phyloP scores from a whole-genome alignment of 2,329 filamentous ascomycete genomes.

The Cladophialophora bantiana region DNA sequence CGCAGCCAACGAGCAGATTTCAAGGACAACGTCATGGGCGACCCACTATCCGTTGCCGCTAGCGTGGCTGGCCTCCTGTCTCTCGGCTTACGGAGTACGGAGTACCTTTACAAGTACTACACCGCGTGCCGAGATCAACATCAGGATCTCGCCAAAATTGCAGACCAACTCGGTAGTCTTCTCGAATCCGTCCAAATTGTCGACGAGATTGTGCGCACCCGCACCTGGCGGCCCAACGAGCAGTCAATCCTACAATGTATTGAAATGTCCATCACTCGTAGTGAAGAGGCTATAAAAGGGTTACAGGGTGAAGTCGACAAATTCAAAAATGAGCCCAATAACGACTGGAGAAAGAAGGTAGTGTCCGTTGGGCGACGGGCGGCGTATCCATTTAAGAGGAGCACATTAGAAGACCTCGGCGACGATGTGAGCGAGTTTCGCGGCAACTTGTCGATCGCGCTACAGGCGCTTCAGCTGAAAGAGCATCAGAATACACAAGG shows the following conservation, averaged over 20 bases:
- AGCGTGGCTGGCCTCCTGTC: conserved; percentile 47
- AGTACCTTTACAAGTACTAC: conserved; percentile 48
- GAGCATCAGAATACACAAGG: conserved; percentile 40
- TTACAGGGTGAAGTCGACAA: conserved; percentile 42
- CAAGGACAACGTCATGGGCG: conserved; percentile 36
- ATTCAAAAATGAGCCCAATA: conserved; percentile 35
- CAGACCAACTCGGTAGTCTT: conserved; percentile 41
- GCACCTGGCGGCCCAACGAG: conserved; percentile 42
- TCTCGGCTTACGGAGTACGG: conserved; percentile 47
- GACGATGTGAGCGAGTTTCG: conserved; percentile 48
- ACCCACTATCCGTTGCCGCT: conserved; percentile 43
- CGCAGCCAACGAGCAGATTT: conserved; percentile 3
- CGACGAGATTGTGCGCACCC: conserved; percentile 32
- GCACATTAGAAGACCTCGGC: conserved; percentile 50
- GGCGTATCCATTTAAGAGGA: conserved; percentile 47
- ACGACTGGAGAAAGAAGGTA: conserved; percentile 11
- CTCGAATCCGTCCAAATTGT: conserved; percentile 42
- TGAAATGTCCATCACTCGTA: conserved; percentile 41
- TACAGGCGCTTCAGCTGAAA: conserved; percentile 46
- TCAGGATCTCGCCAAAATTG: conserved; percentile 42
- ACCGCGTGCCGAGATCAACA: conserved; percentile 41
- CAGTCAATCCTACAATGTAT: conserved; percentile 39
- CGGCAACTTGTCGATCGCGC: conserved; percentile 43
- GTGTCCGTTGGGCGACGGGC: conserved; percentile 32
- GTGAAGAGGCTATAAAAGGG: conserved; percentile 44